These are phyloP conservation scores for Fusarium marasasianum DNA, from an alignment of 2,329 filamentous ascomycete species.

Conservation along the genomic window DNA sequence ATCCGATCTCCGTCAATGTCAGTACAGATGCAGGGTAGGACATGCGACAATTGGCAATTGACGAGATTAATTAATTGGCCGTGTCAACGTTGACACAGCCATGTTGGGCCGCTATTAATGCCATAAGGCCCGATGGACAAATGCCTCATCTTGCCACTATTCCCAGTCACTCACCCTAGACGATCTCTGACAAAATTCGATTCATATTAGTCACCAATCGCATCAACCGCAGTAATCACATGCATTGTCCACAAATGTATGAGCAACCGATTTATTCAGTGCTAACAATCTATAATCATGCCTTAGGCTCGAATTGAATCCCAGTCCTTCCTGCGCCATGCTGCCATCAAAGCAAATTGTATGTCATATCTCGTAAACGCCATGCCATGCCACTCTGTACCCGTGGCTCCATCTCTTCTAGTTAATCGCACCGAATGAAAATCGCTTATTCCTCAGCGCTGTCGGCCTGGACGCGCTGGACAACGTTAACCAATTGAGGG, in stretches of 20 bases:
- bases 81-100: neutral
- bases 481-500: constrained; percentile 76
- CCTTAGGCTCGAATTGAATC: constrained; percentile 14
- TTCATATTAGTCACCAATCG: neutral
- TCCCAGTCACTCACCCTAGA: neutral
- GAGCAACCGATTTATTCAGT: constrained; percentile 30
- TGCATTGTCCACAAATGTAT: neutral
- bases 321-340: constrained; percentile 41
- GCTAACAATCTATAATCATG: constrained; percentile 32
- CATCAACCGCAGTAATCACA: neutral
- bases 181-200: rapidly evolving
- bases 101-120: neutral
- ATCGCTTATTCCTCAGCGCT: constrained; percentile 55
- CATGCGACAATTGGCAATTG: neutral
- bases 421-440: neutral
- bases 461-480: constrained; percentile 84
- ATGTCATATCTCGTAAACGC: constrained; percentile 41
- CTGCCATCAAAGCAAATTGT: constrained; percentile 29
- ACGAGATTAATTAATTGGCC: neutral
- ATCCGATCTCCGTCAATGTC: neutral
- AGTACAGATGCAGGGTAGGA: neutral
- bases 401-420: constrained; percentile 24
- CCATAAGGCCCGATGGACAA: neutral
- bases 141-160: neutral
- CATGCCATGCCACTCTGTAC: constrained; percentile 25